Evolutionary conservation across 176 grass and related monocot species (phyloP).

Genomic region (Themeda triandra): DNA sequence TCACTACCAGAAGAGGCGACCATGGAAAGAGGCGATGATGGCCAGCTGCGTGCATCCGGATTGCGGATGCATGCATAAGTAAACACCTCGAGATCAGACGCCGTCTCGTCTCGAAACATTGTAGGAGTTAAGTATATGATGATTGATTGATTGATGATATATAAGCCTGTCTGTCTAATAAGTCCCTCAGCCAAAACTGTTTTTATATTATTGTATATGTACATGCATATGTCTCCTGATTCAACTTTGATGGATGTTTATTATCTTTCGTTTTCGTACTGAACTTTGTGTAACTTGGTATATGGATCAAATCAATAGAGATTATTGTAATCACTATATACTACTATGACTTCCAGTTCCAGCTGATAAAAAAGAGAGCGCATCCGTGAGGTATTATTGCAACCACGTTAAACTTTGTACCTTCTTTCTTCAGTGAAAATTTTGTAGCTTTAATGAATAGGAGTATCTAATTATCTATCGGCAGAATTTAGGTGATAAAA

Average conservation of each 20-base stretch:
- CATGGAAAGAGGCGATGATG: conserved; percentile 18
- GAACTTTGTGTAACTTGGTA: conserved; percentile 11
- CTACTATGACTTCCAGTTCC: neutral
- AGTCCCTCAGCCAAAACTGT: conserved; percentile 24
- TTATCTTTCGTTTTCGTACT: neutral
- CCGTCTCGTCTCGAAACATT: conserved; percentile 43
- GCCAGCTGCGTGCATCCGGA: conserved; percentile 7
- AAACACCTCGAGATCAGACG: conserved; percentile 6
- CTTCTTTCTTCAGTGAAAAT: too few relatives aligned
- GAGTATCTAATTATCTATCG: too few relatives aligned
- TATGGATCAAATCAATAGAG: conserved; percentile 18
- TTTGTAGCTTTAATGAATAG: too few relatives aligned
- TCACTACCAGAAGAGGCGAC: neutral
- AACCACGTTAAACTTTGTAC: too few relatives aligned
- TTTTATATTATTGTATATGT: conserved; percentile 34
- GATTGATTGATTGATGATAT: conserved; percentile 1
- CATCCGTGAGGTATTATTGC: too few relatives aligned
- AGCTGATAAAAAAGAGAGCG: neutral
- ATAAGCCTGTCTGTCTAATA: conserved; percentile 26
- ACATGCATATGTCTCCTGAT: conserved; percentile 36
- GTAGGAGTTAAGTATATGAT: conserved; percentile 40
- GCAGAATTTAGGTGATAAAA: too few relatives aligned
- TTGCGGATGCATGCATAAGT: neutral
- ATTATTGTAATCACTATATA: neutral
- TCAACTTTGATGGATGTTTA: conserved; percentile 18